A percentile compares a stretch with the other conserved stretches of the same genome.
These are phyloP conservation scores for Chionographis japonica DNA, from an alignment of 106 monocot species.

Conservation along the genomic window DNA sequence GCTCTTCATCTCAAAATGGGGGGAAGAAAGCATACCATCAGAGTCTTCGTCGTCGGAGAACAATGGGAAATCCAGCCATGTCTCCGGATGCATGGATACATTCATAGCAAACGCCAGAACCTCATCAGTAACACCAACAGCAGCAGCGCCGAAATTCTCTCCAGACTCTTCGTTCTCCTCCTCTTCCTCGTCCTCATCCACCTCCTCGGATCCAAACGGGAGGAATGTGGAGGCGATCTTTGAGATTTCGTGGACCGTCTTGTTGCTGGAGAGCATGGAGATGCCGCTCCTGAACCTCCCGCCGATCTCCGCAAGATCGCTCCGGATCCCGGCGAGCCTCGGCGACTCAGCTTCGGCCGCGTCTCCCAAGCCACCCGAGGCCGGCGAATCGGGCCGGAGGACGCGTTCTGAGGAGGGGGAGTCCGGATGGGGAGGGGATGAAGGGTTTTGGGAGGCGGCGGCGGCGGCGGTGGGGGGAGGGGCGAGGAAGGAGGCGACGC, in stretches of 20 bases:
- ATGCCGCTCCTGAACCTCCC: constrained; percentile 75
- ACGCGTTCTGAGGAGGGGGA: neutral
- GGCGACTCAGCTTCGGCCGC: constrained; percentile 24
- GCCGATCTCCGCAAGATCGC: constrained; percentile 80
- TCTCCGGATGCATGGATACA: constrained; percentile 87
- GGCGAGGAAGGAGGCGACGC: constrained; percentile 91
- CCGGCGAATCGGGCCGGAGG: neutral
- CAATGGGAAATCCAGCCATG: constrained; percentile 88
- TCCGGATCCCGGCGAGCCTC: constrained; percentile 66
- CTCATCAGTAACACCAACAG: constrained; percentile 65
- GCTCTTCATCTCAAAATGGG: too few relatives aligned
- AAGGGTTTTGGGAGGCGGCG: too few relatives aligned
- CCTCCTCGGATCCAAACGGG: constrained; percentile 46
- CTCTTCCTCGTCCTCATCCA: constrained; percentile 33
- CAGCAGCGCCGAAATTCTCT: constrained; percentile 4
- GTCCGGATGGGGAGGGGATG: neutral
- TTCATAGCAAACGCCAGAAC: constrained; percentile 71
- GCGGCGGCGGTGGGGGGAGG: constrained; percentile 33
- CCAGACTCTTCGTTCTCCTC: constrained; percentile 6
- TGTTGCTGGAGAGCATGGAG: constrained; percentile 56
- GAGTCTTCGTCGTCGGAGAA: constrained; percentile 36
- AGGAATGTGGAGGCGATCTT: constrained; percentile 74
- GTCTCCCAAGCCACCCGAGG: neutral
- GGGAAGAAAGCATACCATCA: constrained; percentile 45
- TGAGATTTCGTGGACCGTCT: constrained; percentile 64